Evolutionary conservation across 106 monocot species (phyloP).

Genomic region (Apostasia ramifera): DNA sequence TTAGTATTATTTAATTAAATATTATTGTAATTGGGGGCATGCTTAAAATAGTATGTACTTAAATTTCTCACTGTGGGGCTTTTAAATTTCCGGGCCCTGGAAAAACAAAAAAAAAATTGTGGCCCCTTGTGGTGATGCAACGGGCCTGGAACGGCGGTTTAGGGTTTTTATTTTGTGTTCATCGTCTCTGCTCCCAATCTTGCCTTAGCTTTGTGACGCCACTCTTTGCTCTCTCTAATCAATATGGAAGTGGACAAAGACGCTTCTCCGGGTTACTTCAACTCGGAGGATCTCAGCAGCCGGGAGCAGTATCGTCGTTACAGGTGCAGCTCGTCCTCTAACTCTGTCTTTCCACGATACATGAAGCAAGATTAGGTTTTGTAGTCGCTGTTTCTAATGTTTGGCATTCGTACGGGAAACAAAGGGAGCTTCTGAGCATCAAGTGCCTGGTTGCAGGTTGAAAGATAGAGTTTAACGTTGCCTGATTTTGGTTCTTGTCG

Average conservation of each 20-base stretch:
- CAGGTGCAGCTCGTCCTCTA: constrained; percentile 11
- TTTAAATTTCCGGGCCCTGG: too few species aligned
- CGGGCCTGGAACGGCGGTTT: too few species aligned
- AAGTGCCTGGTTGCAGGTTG: background rate
- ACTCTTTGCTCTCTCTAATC: background rate
- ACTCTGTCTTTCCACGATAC: background rate
- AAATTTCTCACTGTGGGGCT: too few species aligned
- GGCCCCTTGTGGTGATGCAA: too few species aligned
- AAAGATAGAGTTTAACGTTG: background rate
- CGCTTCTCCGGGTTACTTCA: constrained; percentile 36
- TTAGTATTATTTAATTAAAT: too few species aligned
- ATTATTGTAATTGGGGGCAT: too few species aligned
- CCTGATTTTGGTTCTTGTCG: background rate
- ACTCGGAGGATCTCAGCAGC: constrained; percentile 32
- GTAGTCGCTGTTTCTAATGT: background rate
- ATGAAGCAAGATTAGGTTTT: background rate
- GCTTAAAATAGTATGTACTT: too few species aligned
- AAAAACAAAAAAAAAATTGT: too few species aligned
- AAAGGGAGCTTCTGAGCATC: too few species aligned
- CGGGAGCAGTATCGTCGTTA: constrained; percentile 60
- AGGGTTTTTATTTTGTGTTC: too few species aligned
- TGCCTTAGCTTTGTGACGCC: too few species aligned
- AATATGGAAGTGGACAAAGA: constrained; percentile 22
- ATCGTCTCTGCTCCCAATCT: too few species aligned
- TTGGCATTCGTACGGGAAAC: background rate